Evolutionary conservation across 2,329 filamentous ascomycete genomes (phyloP), one percentile per base, ranked within the genome.

Genomic region (Cladophialophora chaetospira): DNA sequence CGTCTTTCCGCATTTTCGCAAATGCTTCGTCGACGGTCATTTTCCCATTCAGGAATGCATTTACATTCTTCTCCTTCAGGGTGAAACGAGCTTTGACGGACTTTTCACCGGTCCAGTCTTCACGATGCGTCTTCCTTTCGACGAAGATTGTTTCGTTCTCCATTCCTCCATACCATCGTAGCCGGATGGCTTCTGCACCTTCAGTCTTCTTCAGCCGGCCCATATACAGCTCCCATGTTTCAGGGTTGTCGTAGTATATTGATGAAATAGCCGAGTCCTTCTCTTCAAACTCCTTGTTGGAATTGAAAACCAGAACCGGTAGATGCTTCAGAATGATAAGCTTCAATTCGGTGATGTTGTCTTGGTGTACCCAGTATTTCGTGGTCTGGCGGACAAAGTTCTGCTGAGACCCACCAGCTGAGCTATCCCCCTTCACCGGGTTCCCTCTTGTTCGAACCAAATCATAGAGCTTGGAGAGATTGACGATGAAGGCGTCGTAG

Each of bases 61-160:
- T 97, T 69, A 99, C 88, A 62, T 97, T 89, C 81, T 99, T 99
- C 77, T 99, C 94, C 78, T 99, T 97, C 63, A 94, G 81, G 6
- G 89, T 82, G 70, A 99, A 99, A 40, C 94, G 88, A 40, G 94
- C 93, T 78, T 99, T 99, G 75, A 99, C 94, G 1, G 93, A 97
- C 77, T 97, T 96, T 73, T 99, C 94, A 57, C 94, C 94, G 0
- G 94, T 99, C 94, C 94, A 99, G 72, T 99, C 94, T 73, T 99
- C 94, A 35, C 94, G 88, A 77, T 99, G 94, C 0, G 94, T 99
- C 77, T 99, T 99, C 61, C 94, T 85, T 78, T 99, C 94, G 21
- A 99, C 88, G 69, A 97, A 99, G 55, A 97, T 95, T 53, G 90
- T 94, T 70, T 97, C 92, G 51, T 80, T 91, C 67, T 94, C 86